Conservation (phyloP, 2,329 filamentous ascomycete species). For the Pseudogymnoascus sp. region DNA sequence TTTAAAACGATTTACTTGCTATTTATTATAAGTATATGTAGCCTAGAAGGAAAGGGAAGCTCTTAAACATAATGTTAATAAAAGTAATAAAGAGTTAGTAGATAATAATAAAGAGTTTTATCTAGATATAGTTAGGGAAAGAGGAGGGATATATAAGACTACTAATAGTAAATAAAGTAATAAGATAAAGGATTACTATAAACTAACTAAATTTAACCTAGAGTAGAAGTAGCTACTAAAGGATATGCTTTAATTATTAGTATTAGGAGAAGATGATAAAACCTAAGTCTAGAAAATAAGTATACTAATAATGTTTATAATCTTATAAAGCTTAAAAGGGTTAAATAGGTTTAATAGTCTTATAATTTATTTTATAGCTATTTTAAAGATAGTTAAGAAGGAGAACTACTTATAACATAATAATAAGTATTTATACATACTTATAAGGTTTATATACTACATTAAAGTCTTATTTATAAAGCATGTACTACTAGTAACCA, state of each 20-base stretch:
- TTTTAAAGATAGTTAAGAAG: not conserved
- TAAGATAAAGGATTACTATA: not conserved
- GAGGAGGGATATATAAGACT: not conserved
- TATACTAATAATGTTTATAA: not conserved
- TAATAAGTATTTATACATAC: not conserved
- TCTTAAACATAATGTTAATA: not conserved
- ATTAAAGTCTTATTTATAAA: not conserved
- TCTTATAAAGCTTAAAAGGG: not conserved
- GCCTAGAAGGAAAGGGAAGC: constrained; percentile 7
- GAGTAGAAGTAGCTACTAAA: not conserved
- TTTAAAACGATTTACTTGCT: constrained; percentile 10
- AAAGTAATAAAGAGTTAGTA: not conserved
- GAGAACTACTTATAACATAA: not conserved
- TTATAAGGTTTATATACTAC: not conserved
- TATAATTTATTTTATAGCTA: not conserved
- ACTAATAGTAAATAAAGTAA: not conserved
- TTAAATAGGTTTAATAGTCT: not conserved
- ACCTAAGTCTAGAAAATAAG: not conserved
- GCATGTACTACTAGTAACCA: not conserved
- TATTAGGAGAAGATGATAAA: not conserved
- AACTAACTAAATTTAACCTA: not conserved
- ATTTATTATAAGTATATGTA: constrained; percentile 7
- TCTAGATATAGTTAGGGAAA: not conserved
- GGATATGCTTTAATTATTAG: not conserved
- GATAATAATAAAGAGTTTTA: not conserved